phyloP scores from a whole-genome alignment of 441 rosid genomes.

The Erodium texanum region DNA sequence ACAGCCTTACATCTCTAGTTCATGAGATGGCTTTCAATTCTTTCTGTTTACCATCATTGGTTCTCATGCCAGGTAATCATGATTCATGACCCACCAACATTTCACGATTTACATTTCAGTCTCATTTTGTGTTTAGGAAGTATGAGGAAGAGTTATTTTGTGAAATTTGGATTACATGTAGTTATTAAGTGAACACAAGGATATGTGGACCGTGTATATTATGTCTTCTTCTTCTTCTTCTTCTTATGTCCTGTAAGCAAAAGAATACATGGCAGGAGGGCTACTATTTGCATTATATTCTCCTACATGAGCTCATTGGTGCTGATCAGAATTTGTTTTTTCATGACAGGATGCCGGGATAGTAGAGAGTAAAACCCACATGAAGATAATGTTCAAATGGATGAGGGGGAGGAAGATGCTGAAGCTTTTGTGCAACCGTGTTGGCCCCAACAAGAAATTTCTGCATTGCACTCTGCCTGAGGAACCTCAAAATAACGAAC shows the following conservation, averaged over 20 bases:
- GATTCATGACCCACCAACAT: too few species aligned
- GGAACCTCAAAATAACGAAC: slow-evolving; percentile 37
- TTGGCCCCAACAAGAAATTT: slow-evolving; percentile 72
- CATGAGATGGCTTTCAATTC: too few species aligned
- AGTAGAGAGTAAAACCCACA: slow-evolving; percentile 74
- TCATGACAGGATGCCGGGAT: slow-evolving; percentile 54
- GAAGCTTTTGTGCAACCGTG: slow-evolving; percentile 65
- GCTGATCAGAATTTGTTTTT: not conserved
- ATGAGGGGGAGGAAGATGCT: slow-evolving; percentile 87
- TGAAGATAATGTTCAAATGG: slow-evolving; percentile 95
- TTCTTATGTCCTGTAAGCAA: not conserved
- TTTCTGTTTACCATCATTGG: too few species aligned
- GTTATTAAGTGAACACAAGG: not conserved
- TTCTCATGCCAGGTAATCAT: too few species aligned
- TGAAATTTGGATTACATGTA: not conserved
- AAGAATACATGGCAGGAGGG: not conserved
- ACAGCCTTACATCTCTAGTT: too few species aligned
- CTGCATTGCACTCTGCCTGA: slow-evolving; percentile 59
- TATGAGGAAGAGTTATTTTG: not conserved
- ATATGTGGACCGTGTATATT: not conserved
- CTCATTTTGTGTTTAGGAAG: not conserved
- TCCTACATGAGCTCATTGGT: not conserved
- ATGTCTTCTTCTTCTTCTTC: too few species aligned
- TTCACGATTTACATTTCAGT: not conserved
- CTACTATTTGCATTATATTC: not conserved